Conservation (phyloP, 805 yeast species). For the Saccharomycopsis sp. region DNA sequence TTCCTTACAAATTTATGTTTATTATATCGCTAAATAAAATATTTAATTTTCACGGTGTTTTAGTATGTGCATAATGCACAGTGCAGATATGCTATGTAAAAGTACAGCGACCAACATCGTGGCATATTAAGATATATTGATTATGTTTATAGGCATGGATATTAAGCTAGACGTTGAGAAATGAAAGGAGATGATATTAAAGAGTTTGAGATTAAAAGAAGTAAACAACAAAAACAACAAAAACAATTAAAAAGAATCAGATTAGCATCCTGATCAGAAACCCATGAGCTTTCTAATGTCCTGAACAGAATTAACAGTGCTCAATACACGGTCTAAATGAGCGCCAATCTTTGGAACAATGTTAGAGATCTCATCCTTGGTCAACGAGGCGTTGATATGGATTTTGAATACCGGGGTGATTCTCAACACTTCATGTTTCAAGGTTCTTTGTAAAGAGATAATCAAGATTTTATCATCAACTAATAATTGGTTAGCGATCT, state of each 20-base stretch:
- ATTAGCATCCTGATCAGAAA: not conserved
- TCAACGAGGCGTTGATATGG: constrained; percentile 41
- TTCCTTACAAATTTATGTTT: no score
- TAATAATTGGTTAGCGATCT: constrained; percentile 53
- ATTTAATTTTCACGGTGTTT: no score
- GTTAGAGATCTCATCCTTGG: constrained; percentile 37
- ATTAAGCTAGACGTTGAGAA: no score
- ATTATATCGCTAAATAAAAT: no score
- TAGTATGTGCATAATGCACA: no score
- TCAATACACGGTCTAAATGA: constrained; percentile 1
- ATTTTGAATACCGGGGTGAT: constrained; percentile 55
- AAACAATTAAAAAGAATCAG: not conserved
- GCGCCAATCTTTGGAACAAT: constrained; percentile 7
- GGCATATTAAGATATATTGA: no score
- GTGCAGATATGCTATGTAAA: no score
- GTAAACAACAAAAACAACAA: not conserved
- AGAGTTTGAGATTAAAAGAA: not conserved
- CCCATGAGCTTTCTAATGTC: constrained; percentile 10
- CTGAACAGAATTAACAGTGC: constrained; percentile 2
- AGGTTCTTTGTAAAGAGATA: constrained; percentile 48
- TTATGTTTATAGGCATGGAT: no score
- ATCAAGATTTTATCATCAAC: constrained; percentile 49
- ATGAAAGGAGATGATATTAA: not conserved
- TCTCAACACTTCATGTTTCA: constrained; percentile 71
- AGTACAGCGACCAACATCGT: no score